phyloP scores from a whole-genome alignment of 805 yeast genomes.

The Saccharomyces jurei region DNA sequence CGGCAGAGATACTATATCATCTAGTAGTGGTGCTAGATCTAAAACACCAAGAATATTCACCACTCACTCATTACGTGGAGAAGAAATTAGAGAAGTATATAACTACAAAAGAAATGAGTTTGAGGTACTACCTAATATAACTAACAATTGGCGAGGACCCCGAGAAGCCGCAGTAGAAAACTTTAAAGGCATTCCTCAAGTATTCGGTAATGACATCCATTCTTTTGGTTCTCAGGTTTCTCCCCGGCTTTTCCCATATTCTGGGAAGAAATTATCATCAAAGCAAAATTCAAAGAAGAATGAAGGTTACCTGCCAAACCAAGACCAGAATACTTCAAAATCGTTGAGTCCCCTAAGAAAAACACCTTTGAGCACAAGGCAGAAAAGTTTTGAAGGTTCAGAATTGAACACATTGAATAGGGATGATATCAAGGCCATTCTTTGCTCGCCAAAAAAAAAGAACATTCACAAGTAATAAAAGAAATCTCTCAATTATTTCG shows the following conservation, averaged over 20 bases:
- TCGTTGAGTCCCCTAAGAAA: slow-evolving; percentile 1
- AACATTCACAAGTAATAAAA: not conserved
- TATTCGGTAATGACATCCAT: not conserved
- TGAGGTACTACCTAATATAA: slow-evolving; percentile 12
- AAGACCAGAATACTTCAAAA: not conserved
- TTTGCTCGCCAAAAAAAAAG: not conserved
- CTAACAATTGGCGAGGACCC: not conserved
- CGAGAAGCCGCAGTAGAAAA: not conserved
- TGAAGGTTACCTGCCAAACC: not conserved
- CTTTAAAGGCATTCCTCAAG: not conserved
- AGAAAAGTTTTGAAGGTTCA: not conserved
- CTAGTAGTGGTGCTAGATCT: slow-evolving; percentile 15
- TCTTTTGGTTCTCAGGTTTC: not conserved
- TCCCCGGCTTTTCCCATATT: not conserved
- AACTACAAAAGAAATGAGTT: slow-evolving; percentile 25
- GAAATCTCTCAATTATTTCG: not conserved
- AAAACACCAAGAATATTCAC: slow-evolving; percentile 36
- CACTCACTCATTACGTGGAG: slow-evolving; percentile 40
- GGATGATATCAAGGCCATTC: not conserved
- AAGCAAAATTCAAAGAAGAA: not conserved
- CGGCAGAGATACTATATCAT: slow-evolving; percentile 48
- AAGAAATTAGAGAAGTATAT: slow-evolving; percentile 25
- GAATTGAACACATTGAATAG: not conserved
- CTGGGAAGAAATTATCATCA: not conserved
- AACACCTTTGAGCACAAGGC: not conserved